Base-by-base conservation (phyloP, 306 rosid species). In the Sechiopsis laciniata region DNA sequence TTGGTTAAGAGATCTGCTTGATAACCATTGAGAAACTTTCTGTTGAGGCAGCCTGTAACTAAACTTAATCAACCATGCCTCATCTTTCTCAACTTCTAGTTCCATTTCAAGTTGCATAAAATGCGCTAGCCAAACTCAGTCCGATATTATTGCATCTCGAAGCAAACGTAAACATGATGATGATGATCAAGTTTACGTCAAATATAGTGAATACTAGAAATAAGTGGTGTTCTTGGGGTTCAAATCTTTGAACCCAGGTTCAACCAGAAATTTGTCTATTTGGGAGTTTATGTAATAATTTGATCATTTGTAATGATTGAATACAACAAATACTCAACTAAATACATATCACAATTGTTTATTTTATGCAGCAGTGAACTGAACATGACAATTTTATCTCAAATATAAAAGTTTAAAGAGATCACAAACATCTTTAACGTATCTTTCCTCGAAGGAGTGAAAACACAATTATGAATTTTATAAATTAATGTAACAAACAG, bases 1-100 rank as follows among this genome's bases (percentile, higher is more conserved):
- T 74, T 94, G 83, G 95, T 86, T 62, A 84, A 77, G 67, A 61
- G 67, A 15, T 11, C 91, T 89, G 42, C 85, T 85, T 0, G 87
- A 82, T 55, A 81, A 21, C 76, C 76, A 63, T 46, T 12, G 84
- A 82, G 88, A 88, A 12, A 3, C 51, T 86, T 64, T 80, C 87
- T 48, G 53, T 86, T 53, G 95, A 85, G 69, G 90, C 85, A 16
- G 29, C 84, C 42, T 88, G 95, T 88, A 74, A 78, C 74, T 79
- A 73, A 79, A 73, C 65, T 77, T 81, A 56, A 45, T 55, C 53
- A 2, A 11, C 15, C 61, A 21, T 55, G 53, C 42, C 64, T 74
- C 77, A 63, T 73, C 45, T 54, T 60, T 78, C 55, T 67, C 48
- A 66, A 24, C 32, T 61, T 53, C 56, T 26, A 61, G 4, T 26